Evolutionary conservation across 805 yeast species (phyloP).

Genomic region (Millerozyma acaciae): DNA sequence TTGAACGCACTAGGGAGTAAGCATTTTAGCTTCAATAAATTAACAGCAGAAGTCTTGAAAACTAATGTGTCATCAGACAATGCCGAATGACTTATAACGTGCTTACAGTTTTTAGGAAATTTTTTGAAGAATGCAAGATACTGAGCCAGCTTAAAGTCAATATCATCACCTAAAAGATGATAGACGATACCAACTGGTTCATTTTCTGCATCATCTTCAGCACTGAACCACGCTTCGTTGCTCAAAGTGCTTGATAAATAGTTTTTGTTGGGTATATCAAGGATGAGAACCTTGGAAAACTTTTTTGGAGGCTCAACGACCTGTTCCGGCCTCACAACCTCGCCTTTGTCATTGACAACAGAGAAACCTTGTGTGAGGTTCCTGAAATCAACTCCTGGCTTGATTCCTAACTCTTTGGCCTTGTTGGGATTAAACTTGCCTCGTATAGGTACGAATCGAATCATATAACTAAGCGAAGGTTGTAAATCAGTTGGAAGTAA

Average conservation of each 20-base stretch:
- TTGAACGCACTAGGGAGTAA: constrained; percentile 45
- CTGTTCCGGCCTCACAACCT: constrained; percentile 57
- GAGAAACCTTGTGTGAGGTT: constrained; percentile 56
- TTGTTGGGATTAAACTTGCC: constrained; percentile 70
- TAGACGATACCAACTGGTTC: constrained; percentile 55
- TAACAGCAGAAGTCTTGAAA: constrained; percentile 51
- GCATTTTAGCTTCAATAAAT: constrained; percentile 54
- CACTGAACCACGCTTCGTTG: constrained; percentile 28
- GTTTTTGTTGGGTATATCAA: constrained; percentile 64
- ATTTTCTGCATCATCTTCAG: constrained; percentile 24
- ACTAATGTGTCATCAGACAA: constrained; percentile 60
- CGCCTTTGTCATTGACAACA: constrained; percentile 58
- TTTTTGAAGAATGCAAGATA: constrained; percentile 49
- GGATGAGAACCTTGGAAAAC: constrained; percentile 58
- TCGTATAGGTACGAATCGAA: constrained; percentile 61
- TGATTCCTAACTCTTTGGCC: constrained; percentile 68
- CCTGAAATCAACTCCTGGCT: constrained; percentile 57
- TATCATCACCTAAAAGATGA: constrained; percentile 68
- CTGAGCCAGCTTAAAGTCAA: constrained; percentile 41
- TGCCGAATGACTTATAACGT: constrained; percentile 69
- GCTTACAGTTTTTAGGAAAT: constrained; percentile 52
- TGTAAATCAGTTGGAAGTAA: constrained; percentile 28
- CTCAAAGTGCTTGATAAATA: constrained; percentile 36
- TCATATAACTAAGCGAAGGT: constrained; percentile 61
- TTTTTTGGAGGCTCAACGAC: constrained; percentile 62